Evolutionary conservation across 257 asterid genomes (phyloP).

Genomic region (Echites panduratus): DNA sequence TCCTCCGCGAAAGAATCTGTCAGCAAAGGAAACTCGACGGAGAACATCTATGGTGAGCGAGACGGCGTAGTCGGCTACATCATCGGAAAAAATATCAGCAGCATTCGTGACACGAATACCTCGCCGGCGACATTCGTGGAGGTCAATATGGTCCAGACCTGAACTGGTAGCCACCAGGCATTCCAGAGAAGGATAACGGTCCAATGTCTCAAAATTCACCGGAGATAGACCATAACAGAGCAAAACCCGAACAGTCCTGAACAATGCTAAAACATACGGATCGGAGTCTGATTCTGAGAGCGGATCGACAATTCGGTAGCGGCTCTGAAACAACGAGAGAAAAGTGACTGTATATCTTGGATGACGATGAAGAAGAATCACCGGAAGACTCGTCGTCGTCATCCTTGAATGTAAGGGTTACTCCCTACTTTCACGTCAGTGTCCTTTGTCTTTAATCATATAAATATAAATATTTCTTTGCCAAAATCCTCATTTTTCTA

Average conservation of each 20-base stretch:
- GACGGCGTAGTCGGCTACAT: slow-evolving; percentile 55
- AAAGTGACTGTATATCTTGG: slow-evolving; percentile 10
- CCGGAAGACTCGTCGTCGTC: slow-evolving; percentile 11
- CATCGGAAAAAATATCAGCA: slow-evolving; percentile 50
- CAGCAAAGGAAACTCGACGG: slow-evolving; percentile 45
- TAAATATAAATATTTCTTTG: too few relatives aligned
- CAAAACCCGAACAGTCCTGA: slow-evolving; percentile 39
- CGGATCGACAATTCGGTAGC: slow-evolving; percentile 43
- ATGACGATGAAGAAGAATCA: slow-evolving; percentile 35
- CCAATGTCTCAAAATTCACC: slow-evolving; percentile 33
- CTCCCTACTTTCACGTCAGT: too few relatives aligned
- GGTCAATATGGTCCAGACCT: slow-evolving; percentile 52
- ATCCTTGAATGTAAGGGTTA: too few relatives aligned
- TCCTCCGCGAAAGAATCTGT: slow-evolving; percentile 54
- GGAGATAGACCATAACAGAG: slow-evolving; percentile 37
- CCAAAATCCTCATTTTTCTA: too few relatives aligned
- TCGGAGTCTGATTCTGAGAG: slow-evolving; percentile 19
- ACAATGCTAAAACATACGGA: slow-evolving; percentile 18
- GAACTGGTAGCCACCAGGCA: slow-evolving; percentile 46
- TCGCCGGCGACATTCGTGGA: slow-evolving; percentile 50
- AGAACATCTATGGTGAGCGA: slow-evolving; percentile 56
- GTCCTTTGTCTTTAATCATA: too few relatives aligned
- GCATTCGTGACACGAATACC: slow-evolving; percentile 41
- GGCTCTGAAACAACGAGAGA: slow-evolving; percentile 17
- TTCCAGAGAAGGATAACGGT: slow-evolving; percentile 43